Evolutionary conservation across 371 early-diverging fungal genomes (phyloP).

Genomic region (Parasitella parasitica): DNA sequence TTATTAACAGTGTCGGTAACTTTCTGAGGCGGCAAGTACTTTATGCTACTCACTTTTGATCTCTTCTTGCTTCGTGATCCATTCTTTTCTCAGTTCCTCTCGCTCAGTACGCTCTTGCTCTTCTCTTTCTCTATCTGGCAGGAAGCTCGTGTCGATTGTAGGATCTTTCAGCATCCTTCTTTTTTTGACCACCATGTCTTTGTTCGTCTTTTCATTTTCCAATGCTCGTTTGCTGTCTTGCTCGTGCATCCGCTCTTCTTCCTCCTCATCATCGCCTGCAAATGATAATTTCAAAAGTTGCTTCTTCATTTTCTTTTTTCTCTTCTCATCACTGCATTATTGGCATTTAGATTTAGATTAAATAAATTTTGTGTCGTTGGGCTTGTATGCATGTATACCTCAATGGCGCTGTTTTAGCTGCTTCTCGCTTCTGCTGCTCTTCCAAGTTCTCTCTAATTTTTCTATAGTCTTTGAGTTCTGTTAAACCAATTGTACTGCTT

Average conservation of each 20-base stretch:
- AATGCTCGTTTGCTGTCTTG: neutral
- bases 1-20: no score
- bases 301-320: conserved; percentile 64
- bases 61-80: conserved; percentile 79
- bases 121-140: conserved; percentile 92
- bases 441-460: conserved; percentile 80
- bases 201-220: conserved; percentile 42
- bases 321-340: conserved; percentile 51
- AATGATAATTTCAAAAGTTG: conserved; percentile 73
- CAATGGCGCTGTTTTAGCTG: conserved; percentile 63
- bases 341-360: no score
- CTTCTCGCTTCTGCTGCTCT: conserved; percentile 76
- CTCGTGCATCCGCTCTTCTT: conserved; percentile 27
- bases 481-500: conserved; percentile 86
- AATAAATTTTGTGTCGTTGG: no score
- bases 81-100: conserved; percentile 67
- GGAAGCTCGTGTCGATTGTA: conserved; percentile 87
- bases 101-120: conserved; percentile 71
- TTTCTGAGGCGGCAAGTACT: neutral
- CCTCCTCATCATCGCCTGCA: conserved; percentile 48
- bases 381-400: conserved; percentile 29
- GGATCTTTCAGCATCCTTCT: conserved; percentile 84
- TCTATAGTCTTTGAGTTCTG: conserved; percentile 86
- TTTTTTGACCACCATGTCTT: conserved; percentile 43
- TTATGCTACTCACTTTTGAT: conserved; percentile 59